Base-by-base conservation (phyloP, 768 basidiomycete species). In the Fistulinella prunicolor region DNA sequence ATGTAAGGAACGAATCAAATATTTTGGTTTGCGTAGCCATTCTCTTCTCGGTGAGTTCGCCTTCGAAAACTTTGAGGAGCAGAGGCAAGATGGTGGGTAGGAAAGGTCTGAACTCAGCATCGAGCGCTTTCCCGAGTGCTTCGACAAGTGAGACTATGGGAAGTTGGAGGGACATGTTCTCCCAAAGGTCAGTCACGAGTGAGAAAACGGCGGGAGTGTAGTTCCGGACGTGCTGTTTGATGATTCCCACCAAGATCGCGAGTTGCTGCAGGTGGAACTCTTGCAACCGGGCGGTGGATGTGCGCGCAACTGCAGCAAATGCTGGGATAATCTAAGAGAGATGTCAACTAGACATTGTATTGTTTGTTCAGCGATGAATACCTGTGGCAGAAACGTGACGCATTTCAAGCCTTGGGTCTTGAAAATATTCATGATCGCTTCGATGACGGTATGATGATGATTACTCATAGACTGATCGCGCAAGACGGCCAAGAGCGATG, bases 381-480 rank as follows among this genome's bases (percentile, higher is more conserved):
- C 92, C 76, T 96, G 94, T 37, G 95, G 90, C 21, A 99, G 70
- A 70, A 97, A 98, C 2, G 89, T 82, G 17, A 95, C 94, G 65
- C 93, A 96, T 75, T 94, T 94, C 62, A 98, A 71, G 13, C 95
- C 94, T 62, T 98, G 94, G 0, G 94, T 96, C 68, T 94, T 94
- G 79, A 98, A 99, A 51, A 99, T 98, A 38, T 92, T 87, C 92
- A 98, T 97, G 57, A 99, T 88, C 1, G 94, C 94, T 64, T 98
- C 94, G 47, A 98, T 94, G 39, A 94, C 95, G 20, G 85, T 88
- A 60, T 96, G 88, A 59, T 97, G 94, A 58, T 91, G 86, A 47
- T 75, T 83, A 59, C 79, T 87, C 50, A 96, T 76, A 1, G 93
- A 84, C 45, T 89, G 85, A 64, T 99, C 96, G 62, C 85, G 89